A percentile compares a stretch with the other conserved stretches of the same genome.
Conservation (phyloP, 2,329 filamentous ascomycete genomes). For the Penicillium sp. region DNA sequence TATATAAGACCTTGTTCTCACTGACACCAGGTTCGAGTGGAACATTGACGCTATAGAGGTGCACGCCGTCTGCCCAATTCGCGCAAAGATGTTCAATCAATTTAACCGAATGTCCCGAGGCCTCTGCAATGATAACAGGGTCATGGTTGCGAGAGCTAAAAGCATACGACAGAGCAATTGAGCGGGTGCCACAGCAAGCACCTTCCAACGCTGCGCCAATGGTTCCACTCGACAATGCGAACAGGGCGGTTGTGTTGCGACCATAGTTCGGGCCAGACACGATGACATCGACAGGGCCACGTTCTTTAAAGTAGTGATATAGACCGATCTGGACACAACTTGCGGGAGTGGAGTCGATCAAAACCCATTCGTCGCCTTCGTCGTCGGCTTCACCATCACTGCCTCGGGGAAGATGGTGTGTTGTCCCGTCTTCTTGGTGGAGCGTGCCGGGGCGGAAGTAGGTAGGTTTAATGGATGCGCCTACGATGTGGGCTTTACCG, state of each 20-base stretch:
- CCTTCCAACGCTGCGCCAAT: conserved; percentile 75
- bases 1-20: conserved; percentile 71
- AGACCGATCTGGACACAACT: conserved; percentile 79
- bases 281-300: conserved; percentile 71
- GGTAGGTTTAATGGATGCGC: conserved; percentile 75
- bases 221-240: conserved; percentile 74
- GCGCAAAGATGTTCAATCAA: conserved; percentile 75
- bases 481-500: conserved; percentile 94
- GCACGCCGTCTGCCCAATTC: conserved; percentile 71
- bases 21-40: conserved; percentile 77
- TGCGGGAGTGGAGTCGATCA: conserved; percentile 77
- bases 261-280: conserved; percentile 81
- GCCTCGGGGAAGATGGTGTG: conserved; percentile 57
- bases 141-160: conserved; percentile 87
- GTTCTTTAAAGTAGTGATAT: conserved; percentile 72
- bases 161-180: conserved; percentile 84
- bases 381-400: conserved; percentile 51
- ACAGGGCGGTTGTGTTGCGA: conserved; percentile 76
- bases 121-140: conserved; percentile 72
- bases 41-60: conserved; percentile 90
- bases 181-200: conserved; percentile 64
- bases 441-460: conserved; percentile 73
- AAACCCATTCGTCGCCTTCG: conserved; percentile 70
- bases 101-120: conserved; percentile 69
- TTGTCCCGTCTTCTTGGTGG: conserved; percentile 64